phyloP scores from a whole-genome alignment of 2,329 filamentous ascomycete genomes.

The Botrytis deweyae region DNA sequence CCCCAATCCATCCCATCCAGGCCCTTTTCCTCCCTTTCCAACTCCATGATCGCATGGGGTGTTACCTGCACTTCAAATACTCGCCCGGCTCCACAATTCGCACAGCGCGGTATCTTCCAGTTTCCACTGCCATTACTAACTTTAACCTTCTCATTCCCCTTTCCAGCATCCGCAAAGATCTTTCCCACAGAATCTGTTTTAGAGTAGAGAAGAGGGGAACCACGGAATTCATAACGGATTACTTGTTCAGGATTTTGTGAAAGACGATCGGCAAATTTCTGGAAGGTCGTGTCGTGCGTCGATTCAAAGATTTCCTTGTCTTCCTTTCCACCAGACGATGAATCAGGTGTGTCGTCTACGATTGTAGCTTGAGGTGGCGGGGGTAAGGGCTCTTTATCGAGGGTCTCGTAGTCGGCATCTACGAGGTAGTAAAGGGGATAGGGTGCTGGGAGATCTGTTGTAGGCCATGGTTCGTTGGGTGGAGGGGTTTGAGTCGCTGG shows the following conservation, averaged over 20 bases:
- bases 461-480: conserved; percentile 73
- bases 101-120: conserved; percentile 68
- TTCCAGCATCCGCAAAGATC: conserved; percentile 45
- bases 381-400: conserved; percentile 59
- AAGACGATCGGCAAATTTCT: conserved; percentile 75
- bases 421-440: conserved; percentile 77
- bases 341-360: conserved; percentile 48
- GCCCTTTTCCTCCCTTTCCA: conserved; percentile 73
- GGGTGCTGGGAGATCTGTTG: conserved; percentile 61
- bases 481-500: conserved; percentile 34
- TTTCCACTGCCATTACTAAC: conserved; percentile 26
- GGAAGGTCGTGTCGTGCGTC: conserved; percentile 71
- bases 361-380: conserved; percentile 48
- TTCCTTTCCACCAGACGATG: conserved; percentile 49
- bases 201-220: conserved; percentile 75
- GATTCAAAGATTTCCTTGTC: conserved; percentile 74
- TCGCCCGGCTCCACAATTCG: conserved; percentile 69
- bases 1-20: conserved; percentile 97
- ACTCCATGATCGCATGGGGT: conserved; percentile 82
- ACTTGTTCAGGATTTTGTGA: conserved; percentile 81
- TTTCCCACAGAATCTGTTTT: conserved; percentile 73
- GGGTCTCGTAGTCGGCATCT: conserved; percentile 89
- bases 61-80: conserved; percentile 92
- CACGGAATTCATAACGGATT: conserved; percentile 76
- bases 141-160: conserved; percentile 31